A percentile compares a stretch with the other conserved stretches of the same genome.
phyloP scores from a whole-genome alignment of 257 asterid genomes.

The Prunella vulgaris region DNA sequence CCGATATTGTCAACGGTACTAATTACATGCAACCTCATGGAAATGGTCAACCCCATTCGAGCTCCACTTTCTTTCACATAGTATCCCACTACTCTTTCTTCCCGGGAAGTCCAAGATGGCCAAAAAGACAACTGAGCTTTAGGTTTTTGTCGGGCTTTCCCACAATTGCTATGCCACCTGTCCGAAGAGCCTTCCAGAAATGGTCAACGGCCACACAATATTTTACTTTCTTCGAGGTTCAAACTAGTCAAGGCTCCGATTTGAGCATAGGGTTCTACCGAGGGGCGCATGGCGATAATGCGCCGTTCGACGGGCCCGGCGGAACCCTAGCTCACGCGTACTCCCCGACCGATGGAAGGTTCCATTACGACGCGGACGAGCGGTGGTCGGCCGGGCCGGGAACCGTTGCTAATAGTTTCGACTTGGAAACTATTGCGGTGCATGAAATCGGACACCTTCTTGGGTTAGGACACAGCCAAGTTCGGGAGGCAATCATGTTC shows the following conservation, averaged over 20 bases:
- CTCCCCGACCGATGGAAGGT: conserved; percentile 26
- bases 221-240: conserved; percentile 16
- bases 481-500: neutral
- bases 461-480: neutral
- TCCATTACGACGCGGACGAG: conserved; percentile 30
- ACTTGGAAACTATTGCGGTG: conserved; percentile 4
- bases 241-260: conserved; percentile 7
- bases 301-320: conserved; percentile 32
- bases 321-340: conserved; percentile 34
- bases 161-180: neutral
- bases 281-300: conserved; percentile 23
- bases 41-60: too few species aligned
- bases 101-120: too few species aligned
- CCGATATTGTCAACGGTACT: conserved; percentile 33
- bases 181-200: conserved; percentile 21
- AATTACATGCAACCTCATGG: conserved; percentile 13
- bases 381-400: conserved; percentile 7
- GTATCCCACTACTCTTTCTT: too few species aligned
- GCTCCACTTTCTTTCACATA: neutral
- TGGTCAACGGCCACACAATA: conserved; percentile 22
- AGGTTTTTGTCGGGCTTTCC: conserved; percentile 6
- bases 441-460: conserved; percentile 23
- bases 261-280: conserved; percentile 22
- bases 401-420: neutral
- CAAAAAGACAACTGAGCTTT: conserved; percentile 23